Base-by-base conservation (phyloP, 2,329 filamentous ascomycete species). In the Thyridium curvatum region DNA sequence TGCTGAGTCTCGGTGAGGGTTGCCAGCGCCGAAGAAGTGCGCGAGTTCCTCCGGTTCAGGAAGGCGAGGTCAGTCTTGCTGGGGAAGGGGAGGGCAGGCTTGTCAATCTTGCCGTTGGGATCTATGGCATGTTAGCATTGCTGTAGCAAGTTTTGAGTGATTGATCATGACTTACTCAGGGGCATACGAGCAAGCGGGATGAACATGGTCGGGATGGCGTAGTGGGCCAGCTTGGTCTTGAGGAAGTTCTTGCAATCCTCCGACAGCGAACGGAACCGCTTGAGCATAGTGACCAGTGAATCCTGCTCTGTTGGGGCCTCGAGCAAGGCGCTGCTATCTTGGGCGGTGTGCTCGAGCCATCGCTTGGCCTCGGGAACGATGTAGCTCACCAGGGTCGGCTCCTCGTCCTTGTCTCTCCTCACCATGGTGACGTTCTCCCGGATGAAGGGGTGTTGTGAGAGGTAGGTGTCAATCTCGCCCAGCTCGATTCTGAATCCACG, bases 401-500 rank as follows among this genome's bases (percentile, higher is more conserved):
- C 91, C 59, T 94, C 87, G 56, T 89, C 79, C 52, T 82, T 82
- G 62, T 94, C 83, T 61, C 87, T 79, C 59, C 87, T 78, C 4
- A 97, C 79, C 3, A 97, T 66, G 0, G 91, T 97, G 49, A 87
- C 82, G 61, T 85, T 88, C 48, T 97, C 91, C 31, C 87, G 75
- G 17, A 97, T 77, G 17, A 94, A 64, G 1, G 77, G 79, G 61
- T 86, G 78, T 33, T 80, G 74, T 39, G 79, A 84, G 34, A 96
- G 66, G 58, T 94, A 83, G 32, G 73, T 84, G 60, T 97, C 90
- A 49, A 97, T 96, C 49, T 97, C 93, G 46, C 84, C 84, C 34
- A 97, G 79, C 64, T 98, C 93, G 49, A 98, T 94, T 44, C 91
- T 77, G 72, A 96, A 97, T 2, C 91, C 91, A 43, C 93, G 84